Evolutionary conservation across 1,284 basidiomycete genomes (phyloP), one percentile per base, ranked within the genome.

Genomic region (Xanthoconium separans): DNA sequence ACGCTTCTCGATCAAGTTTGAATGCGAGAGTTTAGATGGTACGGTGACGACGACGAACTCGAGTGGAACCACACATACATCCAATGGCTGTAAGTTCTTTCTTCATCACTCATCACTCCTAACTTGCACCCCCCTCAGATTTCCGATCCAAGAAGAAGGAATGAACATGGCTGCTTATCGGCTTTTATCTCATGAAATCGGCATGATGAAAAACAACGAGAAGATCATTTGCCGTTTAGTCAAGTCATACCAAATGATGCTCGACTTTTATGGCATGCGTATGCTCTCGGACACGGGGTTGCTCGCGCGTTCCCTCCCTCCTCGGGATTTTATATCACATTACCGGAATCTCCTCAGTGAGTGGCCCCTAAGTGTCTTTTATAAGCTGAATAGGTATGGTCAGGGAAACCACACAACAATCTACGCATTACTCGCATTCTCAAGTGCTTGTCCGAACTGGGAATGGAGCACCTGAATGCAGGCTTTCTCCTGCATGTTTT

Each of bases 391-490:
- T 15, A 16, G 15, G 54, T 37, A 39, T 40, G 49, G 27, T 30
- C 61, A 87, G 85, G 75, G 44, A 80, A 81, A 31, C 70, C 81
- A 7, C 88, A 91, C 70, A 91, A 91, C 70, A 80, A 90, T 70
- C 80, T 91, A 54, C 84, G 89, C 36, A 83, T 91, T 58, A 85
- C 88, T 44, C 84, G 89, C 20, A 88, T 91, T 58, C 72, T 91
- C 62, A 90, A 91, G 69, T 86, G 81, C 60, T 71, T 91, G 31
- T 87, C 87, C 18, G 86, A 89, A 61, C 67, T 88, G 53, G 84
- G 81, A 15, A 66, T 86, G 42, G 85, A 87, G 59, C 77, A 68
- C 50, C 73, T 85, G 20, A 86, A 84, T 61, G 79, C 81, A 6
- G 83, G 85, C 0, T 86, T 90, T 61, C 68, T 91, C 41, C 73